Conservation (phyloP, 441 rosid genomes). For the Geranium incanum region DNA sequence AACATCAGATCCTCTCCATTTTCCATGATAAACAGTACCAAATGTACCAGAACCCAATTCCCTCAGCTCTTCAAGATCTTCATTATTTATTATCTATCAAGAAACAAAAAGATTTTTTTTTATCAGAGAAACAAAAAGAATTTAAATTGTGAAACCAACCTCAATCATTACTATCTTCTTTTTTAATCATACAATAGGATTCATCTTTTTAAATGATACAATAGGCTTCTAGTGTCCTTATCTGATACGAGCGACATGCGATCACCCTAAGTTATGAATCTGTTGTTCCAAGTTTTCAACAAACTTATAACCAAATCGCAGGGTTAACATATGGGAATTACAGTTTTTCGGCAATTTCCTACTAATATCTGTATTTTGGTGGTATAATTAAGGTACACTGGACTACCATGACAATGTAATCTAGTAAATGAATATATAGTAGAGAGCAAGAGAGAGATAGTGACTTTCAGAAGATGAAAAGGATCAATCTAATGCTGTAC, state of each 20-base stretch:
- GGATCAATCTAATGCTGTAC: neutral
- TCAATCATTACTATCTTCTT: neutral
- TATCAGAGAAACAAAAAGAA: too few species aligned
- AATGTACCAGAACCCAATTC: constrained; percentile 63
- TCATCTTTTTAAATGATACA: neutral
- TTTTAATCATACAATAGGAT: neutral
- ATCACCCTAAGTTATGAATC: neutral
- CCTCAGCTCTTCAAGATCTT: constrained; percentile 49
- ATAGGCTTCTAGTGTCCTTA: neutral
- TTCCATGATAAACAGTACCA: constrained; percentile 72
- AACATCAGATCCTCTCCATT: constrained; percentile 63
- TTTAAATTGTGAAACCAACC: neutral
- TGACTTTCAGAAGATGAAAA: neutral
- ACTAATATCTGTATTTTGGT: neutral
- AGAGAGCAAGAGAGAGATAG: neutral
- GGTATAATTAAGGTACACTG: neutral
- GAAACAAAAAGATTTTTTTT: neutral
- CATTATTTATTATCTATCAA: constrained; percentile 28
- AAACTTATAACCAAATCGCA: neutral
- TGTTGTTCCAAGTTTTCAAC: neutral
- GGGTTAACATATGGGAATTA: neutral
- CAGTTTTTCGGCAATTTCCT: neutral
- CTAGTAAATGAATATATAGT: neutral
- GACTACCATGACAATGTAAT: neutral
- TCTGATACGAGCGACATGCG: neutral